Conservation (phyloP, 225 moss, liverwort and hornwort species). For the Polytrichum formosum region DNA sequence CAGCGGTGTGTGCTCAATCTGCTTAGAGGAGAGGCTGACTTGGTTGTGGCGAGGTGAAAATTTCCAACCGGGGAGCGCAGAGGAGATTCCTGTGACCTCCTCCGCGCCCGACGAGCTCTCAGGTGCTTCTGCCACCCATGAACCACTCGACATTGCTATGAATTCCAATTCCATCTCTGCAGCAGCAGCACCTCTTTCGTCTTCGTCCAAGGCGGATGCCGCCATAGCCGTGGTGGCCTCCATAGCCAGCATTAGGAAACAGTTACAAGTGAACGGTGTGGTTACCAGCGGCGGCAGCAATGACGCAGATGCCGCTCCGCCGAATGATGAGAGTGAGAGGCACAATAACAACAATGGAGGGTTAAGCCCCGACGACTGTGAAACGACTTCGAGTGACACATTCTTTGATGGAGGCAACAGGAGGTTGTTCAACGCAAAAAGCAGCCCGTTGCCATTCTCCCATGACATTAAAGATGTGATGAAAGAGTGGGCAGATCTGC, state of each 20-base stretch:
- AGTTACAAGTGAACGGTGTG: constrained; percentile 33
- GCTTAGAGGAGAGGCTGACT: constrained; percentile 38
- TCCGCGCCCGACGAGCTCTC: constrained; percentile 5
- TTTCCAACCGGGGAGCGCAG: constrained; percentile 13
- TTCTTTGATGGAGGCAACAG: not conserved
- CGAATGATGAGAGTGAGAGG: not conserved
- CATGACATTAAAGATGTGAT: constrained; percentile 19
- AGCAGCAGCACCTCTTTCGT: not conserved
- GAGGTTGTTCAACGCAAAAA: not conserved
- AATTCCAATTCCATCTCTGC: constrained; percentile 2
- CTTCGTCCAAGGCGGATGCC: not conserved
- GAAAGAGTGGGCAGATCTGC: constrained; percentile 44
- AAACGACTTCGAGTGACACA: not conserved
- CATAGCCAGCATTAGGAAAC: constrained; percentile 19
- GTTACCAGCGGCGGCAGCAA: not conserved
- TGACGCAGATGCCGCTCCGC: not conserved
- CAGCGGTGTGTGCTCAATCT: constrained; percentile 39
- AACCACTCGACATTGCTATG: not conserved
- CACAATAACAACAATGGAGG: not conserved
- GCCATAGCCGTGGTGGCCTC: not conserved
- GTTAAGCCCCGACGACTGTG: not conserved
- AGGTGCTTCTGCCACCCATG: not conserved
- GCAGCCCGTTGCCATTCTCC: constrained; percentile 7
- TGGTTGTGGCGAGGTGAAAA: constrained; percentile 51
- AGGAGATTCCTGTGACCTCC: not conserved